These are phyloP conservation scores for Yarrowia galli DNA, from an alignment of 1,139 yeast genomes.

Conservation along the genomic window DNA sequence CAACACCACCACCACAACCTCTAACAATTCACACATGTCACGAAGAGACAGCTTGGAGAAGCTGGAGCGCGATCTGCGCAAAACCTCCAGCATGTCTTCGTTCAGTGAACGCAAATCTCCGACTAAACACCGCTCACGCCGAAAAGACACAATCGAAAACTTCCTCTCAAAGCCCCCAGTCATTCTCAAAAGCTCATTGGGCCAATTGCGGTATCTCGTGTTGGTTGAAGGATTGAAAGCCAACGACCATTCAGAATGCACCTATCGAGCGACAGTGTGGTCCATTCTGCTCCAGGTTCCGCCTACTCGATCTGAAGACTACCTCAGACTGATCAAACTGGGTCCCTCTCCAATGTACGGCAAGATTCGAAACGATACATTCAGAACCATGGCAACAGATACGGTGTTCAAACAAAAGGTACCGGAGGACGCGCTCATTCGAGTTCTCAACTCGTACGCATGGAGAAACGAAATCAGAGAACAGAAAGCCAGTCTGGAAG, in stretches of 20 bases:
- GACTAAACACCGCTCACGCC: slow-evolving; percentile 35
- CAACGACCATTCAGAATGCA: slow-evolving; percentile 61
- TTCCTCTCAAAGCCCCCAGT: slow-evolving; percentile 67
- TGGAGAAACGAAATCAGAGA: slow-evolving; percentile 52
- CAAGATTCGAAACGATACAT: slow-evolving; percentile 86
- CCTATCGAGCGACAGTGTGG: slow-evolving; percentile 84
- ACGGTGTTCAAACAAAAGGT: slow-evolving; percentile 69
- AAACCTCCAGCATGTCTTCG: neutral
- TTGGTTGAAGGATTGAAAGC: slow-evolving; percentile 74
- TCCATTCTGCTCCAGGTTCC: slow-evolving; percentile 73
- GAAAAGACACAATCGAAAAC: slow-evolving; percentile 71
- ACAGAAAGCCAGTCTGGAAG: slow-evolving; percentile 30
- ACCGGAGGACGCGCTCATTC: slow-evolving; percentile 67
- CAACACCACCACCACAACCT: neutral
- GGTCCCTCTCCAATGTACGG: slow-evolving; percentile 67
- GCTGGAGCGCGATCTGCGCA: slow-evolving; percentile 33
- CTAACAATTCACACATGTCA: neutral
- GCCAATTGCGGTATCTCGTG: slow-evolving; percentile 80
- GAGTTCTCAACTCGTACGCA: slow-evolving; percentile 79
- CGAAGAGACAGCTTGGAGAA: slow-evolving; percentile 28
- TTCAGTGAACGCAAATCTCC: slow-evolving; percentile 18
- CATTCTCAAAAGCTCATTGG: slow-evolving; percentile 71
- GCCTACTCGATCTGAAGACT: slow-evolving; percentile 62
- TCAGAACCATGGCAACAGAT: slow-evolving; percentile 84
- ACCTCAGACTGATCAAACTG: slow-evolving; percentile 61